Base-by-base conservation (phyloP, 2,329 filamentous ascomycete genomes). In the Pseudogymnoascus sp. region DNA sequence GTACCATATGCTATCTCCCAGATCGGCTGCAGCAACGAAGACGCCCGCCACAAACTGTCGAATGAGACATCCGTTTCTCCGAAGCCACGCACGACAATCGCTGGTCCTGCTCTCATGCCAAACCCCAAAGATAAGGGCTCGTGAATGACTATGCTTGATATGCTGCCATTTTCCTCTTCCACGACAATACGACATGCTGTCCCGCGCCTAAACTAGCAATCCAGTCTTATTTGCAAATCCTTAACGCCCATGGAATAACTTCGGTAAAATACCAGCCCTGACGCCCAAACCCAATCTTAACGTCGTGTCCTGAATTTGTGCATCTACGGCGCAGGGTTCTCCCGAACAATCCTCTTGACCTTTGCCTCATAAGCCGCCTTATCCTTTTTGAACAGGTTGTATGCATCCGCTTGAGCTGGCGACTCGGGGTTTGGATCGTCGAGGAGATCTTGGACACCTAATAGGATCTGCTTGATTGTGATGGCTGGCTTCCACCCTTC, bases 401-500 rank as follows among this genome's bases (percentile, higher is more conserved):
- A 99, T 0, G 95, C 96, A 70, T 99, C 95, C 2, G 95, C 93
- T 76, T 99, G 95, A 0, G 95, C 95, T 0, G 95, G 95, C 1
- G 92, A 96, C 60, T 99, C 95, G 2, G 93, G 95, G 74, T 99
- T 99, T 14, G 96, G 95, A 71, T 97, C 93, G 75, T 99, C 89
- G 41, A 99, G 86, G 1, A 99, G 84, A 71, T 96, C 93, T 76
- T 99, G 95, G 64, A 99, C 96, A 59, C 95, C 95, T 1, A 98
- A 83, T 5, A 98, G 84, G 67, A 99, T 98, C 78, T 98, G 92
- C 78, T 97, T 98, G 75, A 99, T 91, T 0, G 95, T 99, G 72
- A 99, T 99, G 6, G 95, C 93, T 0, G 95, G 96, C 76, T 96
- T 96, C 95, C 96, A 99, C 6, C 90, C 93, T 75, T 99, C 95